A percentile compares a stretch with the other conserved stretches of the same genome.
Conservation (phyloP, 2,329 filamentous ascomycete species). For the Nigrospora oryzae region DNA sequence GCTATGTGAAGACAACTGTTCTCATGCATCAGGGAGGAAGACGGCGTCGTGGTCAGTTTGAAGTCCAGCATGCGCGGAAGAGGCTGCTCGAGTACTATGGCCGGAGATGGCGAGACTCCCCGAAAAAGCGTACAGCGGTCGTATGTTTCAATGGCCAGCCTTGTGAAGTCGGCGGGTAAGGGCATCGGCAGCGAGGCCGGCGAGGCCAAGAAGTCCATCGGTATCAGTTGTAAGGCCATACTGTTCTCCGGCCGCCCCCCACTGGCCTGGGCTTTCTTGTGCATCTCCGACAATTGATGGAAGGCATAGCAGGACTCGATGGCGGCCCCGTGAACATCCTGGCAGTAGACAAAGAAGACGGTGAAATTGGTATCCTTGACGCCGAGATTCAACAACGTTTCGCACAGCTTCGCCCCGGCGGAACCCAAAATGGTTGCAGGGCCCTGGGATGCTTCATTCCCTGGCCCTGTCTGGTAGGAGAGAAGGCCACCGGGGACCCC, state of each 20-base stretch:
- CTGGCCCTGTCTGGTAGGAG: conserved; percentile 26
- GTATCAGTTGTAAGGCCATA: conserved; percentile 69
- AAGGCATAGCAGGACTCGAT: conserved; percentile 68
- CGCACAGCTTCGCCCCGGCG: conserved; percentile 36
- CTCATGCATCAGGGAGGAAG: conserved; percentile 66
- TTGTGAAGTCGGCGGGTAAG: conserved; percentile 48
- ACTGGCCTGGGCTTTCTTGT: conserved; percentile 42
- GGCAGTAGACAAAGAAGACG: conserved; percentile 68
- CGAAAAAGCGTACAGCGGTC: conserved; percentile 59
- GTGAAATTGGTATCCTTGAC: conserved; percentile 55
- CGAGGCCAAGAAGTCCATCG: conserved; percentile 58
- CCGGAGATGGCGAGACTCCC: conserved; percentile 54
- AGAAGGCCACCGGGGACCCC: conserved; percentile 40
- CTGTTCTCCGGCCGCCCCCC: conserved; percentile 46
- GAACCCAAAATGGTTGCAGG: conserved; percentile 32
- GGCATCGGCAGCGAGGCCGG: conserved; percentile 55
- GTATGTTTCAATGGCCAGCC: conserved; percentile 66
- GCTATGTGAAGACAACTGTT: conserved; percentile 75
- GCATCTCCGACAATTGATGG: conserved; percentile 61
- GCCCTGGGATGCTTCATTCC: conserved; percentile 15
- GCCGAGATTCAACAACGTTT: conserved; percentile 32
- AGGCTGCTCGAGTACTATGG: conserved; percentile 63
- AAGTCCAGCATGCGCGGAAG: conserved; percentile 69
- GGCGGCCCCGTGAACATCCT: conserved; percentile 50
- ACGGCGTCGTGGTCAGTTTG: conserved; percentile 58